Percentiles rank a stretch among this genome's conserved stretches.
Conservation (phyloP, 768 basidiomycete species). For the Floccularia luteovirens region DNA sequence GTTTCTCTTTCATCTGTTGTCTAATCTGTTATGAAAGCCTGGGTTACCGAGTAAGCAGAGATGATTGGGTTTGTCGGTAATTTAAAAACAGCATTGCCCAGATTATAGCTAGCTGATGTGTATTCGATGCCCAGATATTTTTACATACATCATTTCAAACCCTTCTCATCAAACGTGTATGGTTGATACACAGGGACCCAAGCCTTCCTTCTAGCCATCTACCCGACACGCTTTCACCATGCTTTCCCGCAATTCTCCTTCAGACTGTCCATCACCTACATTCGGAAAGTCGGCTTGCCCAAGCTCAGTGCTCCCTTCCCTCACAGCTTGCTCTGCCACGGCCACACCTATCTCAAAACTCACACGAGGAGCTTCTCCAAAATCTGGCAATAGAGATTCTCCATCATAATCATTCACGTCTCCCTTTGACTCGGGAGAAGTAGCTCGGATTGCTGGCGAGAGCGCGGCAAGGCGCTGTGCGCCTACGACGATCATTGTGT, state of each 20-base stretch:
- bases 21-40: too few species aligned
- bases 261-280: constrained; percentile 5
- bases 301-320: constrained; percentile 39
- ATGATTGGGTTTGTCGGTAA: too few species aligned
- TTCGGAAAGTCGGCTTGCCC: constrained; percentile 50
- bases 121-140: too few species aligned
- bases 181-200: constrained; percentile 65
- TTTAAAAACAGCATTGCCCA: too few species aligned
- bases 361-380: constrained; percentile 62
- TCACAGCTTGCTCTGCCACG: constrained; percentile 70
- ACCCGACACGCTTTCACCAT: constrained; percentile 42
- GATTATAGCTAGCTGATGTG: too few species aligned
- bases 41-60: too few species aligned
- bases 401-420: constrained; percentile 49
- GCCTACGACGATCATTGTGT: constrained; percentile 86
- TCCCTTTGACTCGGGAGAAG: constrained; percentile 3
- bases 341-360: constrained; percentile 80
- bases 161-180: constrained; percentile 57
- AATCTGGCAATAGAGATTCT: constrained; percentile 66
- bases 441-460: constrained; percentile 51
- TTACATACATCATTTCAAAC: too few species aligned
- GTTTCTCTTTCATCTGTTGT: too few species aligned
- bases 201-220: constrained; percentile 36
- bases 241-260: constrained; percentile 3
- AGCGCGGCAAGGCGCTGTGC: constrained; percentile 67